phyloP scores from a whole-genome alignment of 1,284 basidiomycete genomes.

The Ganoderma meredithae region DNA sequence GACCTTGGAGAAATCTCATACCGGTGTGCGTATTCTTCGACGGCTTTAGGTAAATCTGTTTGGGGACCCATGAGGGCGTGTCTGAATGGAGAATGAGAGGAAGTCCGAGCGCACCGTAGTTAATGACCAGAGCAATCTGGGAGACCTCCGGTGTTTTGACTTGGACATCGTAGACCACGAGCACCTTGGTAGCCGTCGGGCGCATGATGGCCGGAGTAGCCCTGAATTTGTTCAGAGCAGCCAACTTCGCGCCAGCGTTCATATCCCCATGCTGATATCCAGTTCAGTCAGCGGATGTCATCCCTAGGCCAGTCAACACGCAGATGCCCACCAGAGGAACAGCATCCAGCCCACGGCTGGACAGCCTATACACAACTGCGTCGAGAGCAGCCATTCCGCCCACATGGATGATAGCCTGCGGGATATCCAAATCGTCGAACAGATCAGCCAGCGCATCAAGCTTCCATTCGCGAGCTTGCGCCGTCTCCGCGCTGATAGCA shows the following conservation, averaged over 20 bases:
- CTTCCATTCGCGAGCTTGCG: constrained; percentile 96
- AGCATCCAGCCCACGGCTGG: constrained; percentile 84
- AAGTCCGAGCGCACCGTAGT: constrained; percentile 69
- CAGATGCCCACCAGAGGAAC: constrained; percentile 72
- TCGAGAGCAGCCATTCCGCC: constrained; percentile 88
- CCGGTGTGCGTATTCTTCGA: constrained; percentile 96
- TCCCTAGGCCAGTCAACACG: not conserved
- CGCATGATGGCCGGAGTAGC: constrained; percentile 62
- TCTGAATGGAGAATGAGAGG: not conserved
- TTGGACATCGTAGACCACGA: constrained; percentile 92
- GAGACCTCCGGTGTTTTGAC: constrained; percentile 90
- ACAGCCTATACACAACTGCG: constrained; percentile 89
- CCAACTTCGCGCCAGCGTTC: constrained; percentile 82
- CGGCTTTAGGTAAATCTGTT: constrained; percentile 90
- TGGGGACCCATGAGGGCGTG: not conserved
- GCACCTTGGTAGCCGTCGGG: constrained; percentile 71
- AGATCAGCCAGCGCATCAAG: constrained; percentile 94
- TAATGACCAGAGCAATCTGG: constrained; percentile 91
- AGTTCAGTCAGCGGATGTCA: constrained; percentile 3
- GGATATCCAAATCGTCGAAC: constrained; percentile 88
- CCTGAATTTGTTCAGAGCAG: constrained; percentile 84
- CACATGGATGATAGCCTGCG: constrained; percentile 89
- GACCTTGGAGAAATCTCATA: constrained; percentile 42
- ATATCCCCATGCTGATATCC: constrained; percentile 80
- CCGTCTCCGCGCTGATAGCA: constrained; percentile 81